Percentiles rank a stretch among this genome's conserved stretches.
Evolutionary conservation across 2,329 filamentous ascomycete species (phyloP).

Genomic region (Ophiostoma sp.): DNA sequence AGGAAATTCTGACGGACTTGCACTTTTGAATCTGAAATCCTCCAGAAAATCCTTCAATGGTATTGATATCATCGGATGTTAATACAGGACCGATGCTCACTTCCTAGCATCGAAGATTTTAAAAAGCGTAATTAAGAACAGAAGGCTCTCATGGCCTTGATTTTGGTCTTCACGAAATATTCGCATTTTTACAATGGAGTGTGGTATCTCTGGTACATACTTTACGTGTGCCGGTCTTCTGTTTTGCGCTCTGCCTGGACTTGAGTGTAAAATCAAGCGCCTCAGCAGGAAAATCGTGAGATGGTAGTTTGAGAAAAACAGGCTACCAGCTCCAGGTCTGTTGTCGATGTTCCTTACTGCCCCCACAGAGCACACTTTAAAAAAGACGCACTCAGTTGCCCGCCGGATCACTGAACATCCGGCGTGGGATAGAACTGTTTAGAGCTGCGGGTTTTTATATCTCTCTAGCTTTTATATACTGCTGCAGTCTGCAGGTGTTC

Average conservation of each 20-base stretch:
- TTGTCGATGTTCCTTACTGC: not conserved
- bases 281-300: not conserved
- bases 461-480: not conserved
- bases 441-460: not conserved
- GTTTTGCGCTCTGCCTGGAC: not conserved
- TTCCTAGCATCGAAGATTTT: too few species aligned
- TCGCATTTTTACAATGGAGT: not conserved
- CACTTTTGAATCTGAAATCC: not conserved
- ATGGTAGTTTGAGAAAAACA: not conserved
- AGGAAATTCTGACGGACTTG: not conserved
- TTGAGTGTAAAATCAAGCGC: not conserved
- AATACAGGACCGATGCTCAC: not conserved
- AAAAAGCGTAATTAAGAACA: not conserved
- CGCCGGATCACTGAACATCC: slow-evolving; percentile 11
- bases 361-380: not conserved
- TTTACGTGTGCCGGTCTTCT: not conserved
- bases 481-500: not conserved
- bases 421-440: not conserved
- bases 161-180: not conserved
- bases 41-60: not conserved
- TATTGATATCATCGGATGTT: not conserved
- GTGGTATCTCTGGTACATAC: not conserved
- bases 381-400: slow-evolving; percentile 15
- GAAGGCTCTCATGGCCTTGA: not conserved
- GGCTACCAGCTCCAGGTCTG: not conserved